Base-by-base conservation (phyloP, 2,329 filamentous ascomycete species). In the Diplodia scrobiculata region DNA sequence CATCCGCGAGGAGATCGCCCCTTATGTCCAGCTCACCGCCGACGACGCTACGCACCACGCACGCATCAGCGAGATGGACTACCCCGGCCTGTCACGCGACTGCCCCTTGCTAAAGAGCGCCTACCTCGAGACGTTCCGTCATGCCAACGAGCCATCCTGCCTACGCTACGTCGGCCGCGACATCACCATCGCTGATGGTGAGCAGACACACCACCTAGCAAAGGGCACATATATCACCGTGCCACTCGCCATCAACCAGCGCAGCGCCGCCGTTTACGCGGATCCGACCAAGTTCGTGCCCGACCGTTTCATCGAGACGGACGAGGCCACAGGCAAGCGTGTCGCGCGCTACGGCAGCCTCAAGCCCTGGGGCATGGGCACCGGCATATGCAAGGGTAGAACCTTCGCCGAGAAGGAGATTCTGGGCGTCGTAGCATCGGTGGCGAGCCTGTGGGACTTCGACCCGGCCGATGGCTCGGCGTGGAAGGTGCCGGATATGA, bases 371-470 rank as follows among this genome's bases (percentile, higher is more conserved):
- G 66, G 68, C 81, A n/a, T 80, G 79, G 9, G 84, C 82, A 11
- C 58, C 67, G 75, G 70, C 65, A 81, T 82, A 69, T 84, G 82
- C 68, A 84, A 84, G 71, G 82, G 83, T 9, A 29, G 62, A n/a
- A 59, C 75, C 0, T 83, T 86, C 68, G 83, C 82, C 2, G 80
- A 85, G 70, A 77, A 80, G 55, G 79, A 83, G 70, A 79, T 81
- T 19, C 69, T 87, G 51, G 74, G 81, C 27, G 81, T 85, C 52
- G 79, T 80, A 1, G 84, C 84, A 17, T 79, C 81, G 0, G 79
- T 87, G 25, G 71, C 87, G 21, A 76, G 79, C 5, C 78, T 85
- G 70, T 88, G 85, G 84, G 82, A 87, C 51, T 81, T 87, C 66
- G 76, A 83, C 65, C 79, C 83, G 0, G 78, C 66, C 11, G 45